Evolutionary conservation across 2,329 filamentous ascomycete species (phyloP), one percentile per base, ranked within the genome.

Genomic region (Colletotrichum coccodes): DNA sequence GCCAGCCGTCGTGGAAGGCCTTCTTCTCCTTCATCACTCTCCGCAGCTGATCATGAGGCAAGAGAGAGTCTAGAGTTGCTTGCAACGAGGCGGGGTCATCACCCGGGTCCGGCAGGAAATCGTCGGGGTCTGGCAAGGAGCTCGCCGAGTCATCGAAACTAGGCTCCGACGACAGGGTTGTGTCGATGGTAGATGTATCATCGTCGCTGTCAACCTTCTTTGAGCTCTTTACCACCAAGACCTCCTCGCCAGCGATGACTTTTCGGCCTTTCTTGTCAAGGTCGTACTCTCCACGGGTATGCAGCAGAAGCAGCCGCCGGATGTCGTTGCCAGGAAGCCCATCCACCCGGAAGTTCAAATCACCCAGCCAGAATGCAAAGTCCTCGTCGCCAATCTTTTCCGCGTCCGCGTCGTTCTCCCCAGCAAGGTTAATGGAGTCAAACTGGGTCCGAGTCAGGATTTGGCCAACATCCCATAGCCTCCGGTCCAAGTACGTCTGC

Each of bases 291-390:
- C 94, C 94, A 38, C 87, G 86, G 0, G 93, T 92, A 78, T 98
- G 95, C 5, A 98, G 85, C 75, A 91, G 92, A 42, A 99, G 84
- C 7, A 98, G 83, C 54, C 92, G 89, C 36, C 95, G 89, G 53
- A 99, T 96, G 77, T 99, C 96, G 42, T 96, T 92, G 1, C 94
- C 95, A 0, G 95, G 93, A 56, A 98, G 88, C 50, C 92, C 93
- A 58, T 97, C 94, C 0, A 99, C 86, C 36, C 96, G 90, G 76
- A 98, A 99, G 78, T 99, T 99, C 47, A 99, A 85, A 78, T 99
- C 96, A 7, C 96, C 96, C 75, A 97, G 93, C 94, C 95, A 98
- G 76, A 99, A 98, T 0, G 91, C 90, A 80, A 98, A 94, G 76
- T 99, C 96, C 72, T 97, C 95, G 44, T 97, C 93, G 1, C 94